phyloP scores from a whole-genome alignment of 208 protist genomes.

The Polymyxa betae region DNA sequence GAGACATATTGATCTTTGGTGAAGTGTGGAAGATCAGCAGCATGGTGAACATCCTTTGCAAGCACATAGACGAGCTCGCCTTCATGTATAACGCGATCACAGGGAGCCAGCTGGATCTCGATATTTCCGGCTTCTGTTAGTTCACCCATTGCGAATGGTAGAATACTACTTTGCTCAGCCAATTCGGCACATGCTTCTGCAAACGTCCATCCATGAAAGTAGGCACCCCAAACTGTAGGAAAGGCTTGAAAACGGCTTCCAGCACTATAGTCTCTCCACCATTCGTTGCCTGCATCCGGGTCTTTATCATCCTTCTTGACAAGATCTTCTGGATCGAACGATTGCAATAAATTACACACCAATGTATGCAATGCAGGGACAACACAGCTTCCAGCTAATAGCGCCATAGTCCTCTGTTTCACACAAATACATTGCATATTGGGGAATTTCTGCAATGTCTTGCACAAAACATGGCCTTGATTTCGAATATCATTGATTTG shows the following conservation, averaged over 20 bases:
- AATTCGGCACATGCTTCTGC: background rate
- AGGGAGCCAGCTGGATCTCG: background rate
- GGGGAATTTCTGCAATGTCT: conserved; percentile 51
- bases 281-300: conserved; percentile 7
- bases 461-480: conserved; percentile 23
- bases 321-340: conserved; percentile 29
- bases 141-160: conserved; percentile 50
- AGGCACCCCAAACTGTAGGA: conserved; percentile 20
- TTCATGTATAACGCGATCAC: conserved; percentile 4
- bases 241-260: conserved; percentile 38
- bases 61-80: conserved; percentile 33
- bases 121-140: conserved; percentile 23
- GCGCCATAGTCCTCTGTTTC: conserved; percentile 44
- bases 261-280: conserved; percentile 28
- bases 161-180: background rate
- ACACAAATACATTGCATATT: conserved; percentile 53
- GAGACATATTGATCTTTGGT: conserved; percentile 33
- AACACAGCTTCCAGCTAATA: conserved; percentile 31
- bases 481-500: conserved; percentile 41
- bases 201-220: conserved; percentile 52
- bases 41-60: conserved; percentile 26
- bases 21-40: conserved; percentile 19
- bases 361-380: conserved; percentile 41
- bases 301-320: background rate
- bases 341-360: conserved; percentile 37